Conservation (phyloP, 495 filamentous ascomycete species). For the Penicillium tannophilum region DNA sequence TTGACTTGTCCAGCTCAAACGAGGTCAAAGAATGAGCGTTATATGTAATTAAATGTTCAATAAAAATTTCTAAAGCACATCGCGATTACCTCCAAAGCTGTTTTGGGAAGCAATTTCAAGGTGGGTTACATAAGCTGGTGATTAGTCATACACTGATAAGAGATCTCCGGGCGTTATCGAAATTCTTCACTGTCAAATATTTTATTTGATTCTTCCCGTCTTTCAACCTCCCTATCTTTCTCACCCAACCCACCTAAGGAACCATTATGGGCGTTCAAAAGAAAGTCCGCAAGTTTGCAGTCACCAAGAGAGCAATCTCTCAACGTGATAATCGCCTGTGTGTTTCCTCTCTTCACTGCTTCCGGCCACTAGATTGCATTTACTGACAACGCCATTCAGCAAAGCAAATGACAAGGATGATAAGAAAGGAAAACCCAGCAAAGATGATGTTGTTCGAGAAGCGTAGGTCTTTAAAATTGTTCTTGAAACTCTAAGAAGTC, state of each 20-base stretch:
- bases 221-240: neutral
- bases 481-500: neutral
- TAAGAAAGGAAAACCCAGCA: constrained; percentile 43
- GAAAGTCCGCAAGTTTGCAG: constrained; percentile 66
- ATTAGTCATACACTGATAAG: neutral
- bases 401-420: constrained; percentile 62
- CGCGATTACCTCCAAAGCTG: too few species aligned
- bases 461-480: constrained; percentile 29
- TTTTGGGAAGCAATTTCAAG: too few species aligned
- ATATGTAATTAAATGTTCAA: too few species aligned
- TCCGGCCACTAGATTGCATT: neutral
- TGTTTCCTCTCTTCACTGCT: constrained; percentile 2
- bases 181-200: constrained; percentile 1
- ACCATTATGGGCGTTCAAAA: constrained; percentile 62
- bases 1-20: too few species aligned
- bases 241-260: neutral
- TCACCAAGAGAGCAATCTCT: constrained; percentile 36
- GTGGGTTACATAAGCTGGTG: neutral
- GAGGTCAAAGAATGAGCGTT: too few species aligned
- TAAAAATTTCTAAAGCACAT: too few species aligned
- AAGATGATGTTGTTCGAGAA: constrained; percentile 36
- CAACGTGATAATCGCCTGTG: constrained; percentile 31
- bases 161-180: neutral
- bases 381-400: constrained; percentile 61
- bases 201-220: neutral